Percentiles rank a stretch among this genome's conserved stretches.
phyloP scores from a whole-genome alignment of 78 protist species.

The Planoprotostelium fungivorum region DNA sequence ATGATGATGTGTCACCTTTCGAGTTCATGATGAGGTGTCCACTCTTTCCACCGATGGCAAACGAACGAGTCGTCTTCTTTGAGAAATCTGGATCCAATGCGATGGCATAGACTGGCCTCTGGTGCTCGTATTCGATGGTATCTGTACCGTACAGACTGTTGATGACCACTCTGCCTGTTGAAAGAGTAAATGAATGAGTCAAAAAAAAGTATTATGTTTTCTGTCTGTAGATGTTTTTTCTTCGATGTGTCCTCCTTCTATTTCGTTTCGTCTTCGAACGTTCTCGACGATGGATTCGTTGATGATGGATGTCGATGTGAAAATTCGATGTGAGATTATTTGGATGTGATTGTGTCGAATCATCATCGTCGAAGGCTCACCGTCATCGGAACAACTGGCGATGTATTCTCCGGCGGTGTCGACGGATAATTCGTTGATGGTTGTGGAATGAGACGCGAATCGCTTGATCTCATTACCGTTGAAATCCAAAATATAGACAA shows the following conservation, averaged over 20 bases:
- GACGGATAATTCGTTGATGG: constrained; percentile 66
- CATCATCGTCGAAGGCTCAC: constrained; percentile 20
- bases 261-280: no score
- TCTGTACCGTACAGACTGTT: background rate
- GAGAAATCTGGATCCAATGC: constrained; percentile 81
- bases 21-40: constrained; percentile 69
- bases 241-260: no score
- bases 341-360: no score
- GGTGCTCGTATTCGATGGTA: background rate
- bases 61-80: constrained; percentile 29
- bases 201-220: background rate
- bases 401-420: constrained; percentile 82
- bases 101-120: constrained; percentile 67
- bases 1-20: constrained; percentile 9
- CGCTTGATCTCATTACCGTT: constrained; percentile 67
- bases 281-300: no score
- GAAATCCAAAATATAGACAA: constrained; percentile 68
- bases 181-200: constrained; percentile 4
- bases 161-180: constrained; percentile 40
- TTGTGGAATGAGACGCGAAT: constrained; percentile 53
- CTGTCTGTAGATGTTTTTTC: background rate
- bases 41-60: constrained; percentile 81
- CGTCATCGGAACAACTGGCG: constrained; percentile 86
- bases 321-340: background rate
- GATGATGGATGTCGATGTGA: background rate